These are phyloP conservation scores for Venturia pyrina DNA, from an alignment of 2,329 filamentous ascomycete genomes.

Conservation along the genomic window DNA sequence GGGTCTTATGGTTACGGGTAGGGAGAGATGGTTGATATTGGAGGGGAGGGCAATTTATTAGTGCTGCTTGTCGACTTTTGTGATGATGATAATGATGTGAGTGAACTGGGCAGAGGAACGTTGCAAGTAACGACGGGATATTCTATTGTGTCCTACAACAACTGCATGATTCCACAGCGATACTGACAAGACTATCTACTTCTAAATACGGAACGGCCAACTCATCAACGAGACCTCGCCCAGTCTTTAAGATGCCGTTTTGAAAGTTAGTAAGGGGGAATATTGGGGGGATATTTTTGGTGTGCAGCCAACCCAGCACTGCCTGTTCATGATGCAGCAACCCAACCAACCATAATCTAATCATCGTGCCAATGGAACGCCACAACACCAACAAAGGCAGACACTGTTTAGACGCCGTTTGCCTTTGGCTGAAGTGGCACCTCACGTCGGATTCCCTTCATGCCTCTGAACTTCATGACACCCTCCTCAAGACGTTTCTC, in stretches of 20 bases:
- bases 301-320: background rate
- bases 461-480: constrained; percentile 46
- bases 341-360: background rate
- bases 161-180: background rate
- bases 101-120: no score
- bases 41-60: no score
- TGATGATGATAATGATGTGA: no score
- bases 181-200: background rate
- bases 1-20: no score
- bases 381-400: background rate
- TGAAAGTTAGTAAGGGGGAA: background rate
- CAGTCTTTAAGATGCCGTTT: background rate
- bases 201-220: background rate
- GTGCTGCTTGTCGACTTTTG: no score
- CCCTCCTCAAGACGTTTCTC: constrained; percentile 54
- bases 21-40: no score
- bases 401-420: background rate
- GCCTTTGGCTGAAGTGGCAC: background rate
- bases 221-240: background rate
- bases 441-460: constrained; percentile 10
- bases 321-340: background rate
- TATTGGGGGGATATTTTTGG: background rate
- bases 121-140: background rate
- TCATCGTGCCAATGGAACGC: background rate
- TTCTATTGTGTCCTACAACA: background rate